Evolutionary conservation across 1,284 basidiomycete genomes (phyloP).

Genomic region (Sporisorium graminicola): DNA sequence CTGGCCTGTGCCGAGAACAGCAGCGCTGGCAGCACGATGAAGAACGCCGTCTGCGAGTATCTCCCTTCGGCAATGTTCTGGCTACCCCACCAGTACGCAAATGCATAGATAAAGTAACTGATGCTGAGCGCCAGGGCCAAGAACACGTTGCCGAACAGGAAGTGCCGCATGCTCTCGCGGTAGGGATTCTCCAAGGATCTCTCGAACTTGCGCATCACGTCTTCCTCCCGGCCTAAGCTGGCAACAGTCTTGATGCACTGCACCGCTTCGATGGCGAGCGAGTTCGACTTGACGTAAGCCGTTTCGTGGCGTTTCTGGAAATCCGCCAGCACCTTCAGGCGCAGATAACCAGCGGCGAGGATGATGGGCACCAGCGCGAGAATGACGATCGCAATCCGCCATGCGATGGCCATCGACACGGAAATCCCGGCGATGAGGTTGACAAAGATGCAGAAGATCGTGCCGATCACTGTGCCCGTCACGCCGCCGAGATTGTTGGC

Average conservation of each 20-base stretch:
- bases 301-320: constrained; percentile 63
- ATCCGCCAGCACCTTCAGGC: constrained; percentile 61
- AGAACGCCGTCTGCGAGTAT: constrained; percentile 60
- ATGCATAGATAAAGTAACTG: constrained; percentile 63
- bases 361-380: constrained; percentile 58
- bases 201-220: constrained; percentile 55
- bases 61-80: constrained; percentile 57
- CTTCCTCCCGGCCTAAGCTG: constrained; percentile 52
- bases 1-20: constrained; percentile 64
- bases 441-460: constrained; percentile 62
- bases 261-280: constrained; percentile 61
- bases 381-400: constrained; percentile 62
- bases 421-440: constrained; percentile 58
- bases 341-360: constrained; percentile 55
- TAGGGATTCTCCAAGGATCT: constrained; percentile 53
- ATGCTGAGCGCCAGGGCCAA: constrained; percentile 60
- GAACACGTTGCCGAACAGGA: constrained; percentile 56
- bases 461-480: constrained; percentile 59
- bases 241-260: constrained; percentile 59
- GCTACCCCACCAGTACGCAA: constrained; percentile 65
- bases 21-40: constrained; percentile 61
- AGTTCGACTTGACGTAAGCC: constrained; percentile 56
- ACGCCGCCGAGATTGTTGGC: constrained; percentile 59
- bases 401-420: constrained; percentile 53
- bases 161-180: constrained; percentile 51